phyloP scores from a whole-genome alignment of 306 rosid species.

The Quercus cerris region DNA sequence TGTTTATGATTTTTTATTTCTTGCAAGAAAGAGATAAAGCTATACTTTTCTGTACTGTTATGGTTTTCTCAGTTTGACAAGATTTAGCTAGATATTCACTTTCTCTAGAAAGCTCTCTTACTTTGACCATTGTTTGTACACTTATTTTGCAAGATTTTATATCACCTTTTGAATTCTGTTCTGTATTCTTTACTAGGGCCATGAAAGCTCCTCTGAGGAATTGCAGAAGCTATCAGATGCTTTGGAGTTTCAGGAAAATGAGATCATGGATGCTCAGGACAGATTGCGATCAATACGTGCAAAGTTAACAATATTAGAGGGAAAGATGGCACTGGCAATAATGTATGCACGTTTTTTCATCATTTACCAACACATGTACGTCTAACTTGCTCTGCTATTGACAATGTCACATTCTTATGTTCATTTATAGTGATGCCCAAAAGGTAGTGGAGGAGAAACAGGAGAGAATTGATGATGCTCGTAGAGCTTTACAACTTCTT shows the following conservation, averaged over 20 bases:
- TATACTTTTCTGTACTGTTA: too few relatives aligned
- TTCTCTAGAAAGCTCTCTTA: neutral
- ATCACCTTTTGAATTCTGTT: conserved; percentile 12
- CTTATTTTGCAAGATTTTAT: neutral
- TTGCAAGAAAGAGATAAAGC: conserved; percentile 7
- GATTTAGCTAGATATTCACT: neutral
- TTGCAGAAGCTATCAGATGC: conserved; percentile 52
- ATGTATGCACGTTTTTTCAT: conserved; percentile 44
- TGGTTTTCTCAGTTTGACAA: neutral
- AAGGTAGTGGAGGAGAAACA: conserved; percentile 67
- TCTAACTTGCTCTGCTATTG: conserved; percentile 10
- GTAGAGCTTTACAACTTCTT: conserved; percentile 51
- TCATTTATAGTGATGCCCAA: conserved; percentile 53
- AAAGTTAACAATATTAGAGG: conserved; percentile 76
- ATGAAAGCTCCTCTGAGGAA: conserved; percentile 50
- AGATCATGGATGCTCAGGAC: conserved; percentile 62
- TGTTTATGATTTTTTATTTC: conserved; percentile 1
- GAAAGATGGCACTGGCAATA: conserved; percentile 75
- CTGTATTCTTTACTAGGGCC: conserved; percentile 46
- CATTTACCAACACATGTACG: conserved; percentile 7
- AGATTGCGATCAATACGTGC: conserved; percentile 73
- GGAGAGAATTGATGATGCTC: conserved; percentile 50
- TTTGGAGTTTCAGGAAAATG: conserved; percentile 85
- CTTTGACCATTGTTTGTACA: neutral
- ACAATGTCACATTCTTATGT: conserved; percentile 14